A percentile compares a stretch with the other conserved stretches of the same genome.
phyloP scores from a whole-genome alignment of 2,329 filamentous ascomycete genomes.

The Cryoendolithus antarcticus region DNA sequence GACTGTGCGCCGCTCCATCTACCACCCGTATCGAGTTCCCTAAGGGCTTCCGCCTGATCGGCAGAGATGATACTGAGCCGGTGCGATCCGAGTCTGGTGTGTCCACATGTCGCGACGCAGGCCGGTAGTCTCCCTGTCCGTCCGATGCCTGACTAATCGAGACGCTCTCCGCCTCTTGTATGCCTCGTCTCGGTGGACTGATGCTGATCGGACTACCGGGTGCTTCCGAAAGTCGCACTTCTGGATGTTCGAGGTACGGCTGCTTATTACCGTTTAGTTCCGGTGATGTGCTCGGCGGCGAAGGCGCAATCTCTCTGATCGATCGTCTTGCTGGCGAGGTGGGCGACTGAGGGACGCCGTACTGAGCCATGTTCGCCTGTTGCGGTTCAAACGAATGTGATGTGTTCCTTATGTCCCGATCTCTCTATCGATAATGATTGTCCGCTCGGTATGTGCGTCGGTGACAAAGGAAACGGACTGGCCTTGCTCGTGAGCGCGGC shows the following conservation, averaged over 20 bases:
- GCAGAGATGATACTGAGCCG: constrained; percentile 10
- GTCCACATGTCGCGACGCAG: constrained; percentile 9
- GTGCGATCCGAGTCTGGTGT: constrained; percentile 14
- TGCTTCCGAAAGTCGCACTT: constrained; percentile 20
- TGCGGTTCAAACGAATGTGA: no score
- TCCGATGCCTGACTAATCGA: constrained; percentile 11
- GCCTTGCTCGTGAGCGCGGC: no score
- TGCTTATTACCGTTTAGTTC: constrained; percentile 3
- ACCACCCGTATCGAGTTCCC: constrained; percentile 6
- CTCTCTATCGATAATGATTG: no score
- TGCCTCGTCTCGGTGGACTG: constrained; percentile 16
- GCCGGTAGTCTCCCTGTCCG: constrained; percentile 5
- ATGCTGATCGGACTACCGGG: constrained; percentile 23
- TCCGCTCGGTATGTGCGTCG: no score
- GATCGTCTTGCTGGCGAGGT: no score
- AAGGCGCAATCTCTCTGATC: constrained; percentile 3
- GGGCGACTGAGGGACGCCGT: no score
- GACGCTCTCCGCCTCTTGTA: constrained; percentile 18
- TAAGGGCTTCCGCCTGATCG: constrained; percentile 9
- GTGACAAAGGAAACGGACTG: no score
- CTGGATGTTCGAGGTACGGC: constrained; percentile 8
- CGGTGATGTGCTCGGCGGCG: constrained; percentile 3
- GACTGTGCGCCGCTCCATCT: constrained; percentile 5
- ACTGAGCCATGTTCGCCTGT: no score
- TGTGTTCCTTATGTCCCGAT: no score